These are phyloP conservation scores for Rhizopus delemar DNA, from an alignment of 371 early-diverging fungal species.

Conservation along the genomic window DNA sequence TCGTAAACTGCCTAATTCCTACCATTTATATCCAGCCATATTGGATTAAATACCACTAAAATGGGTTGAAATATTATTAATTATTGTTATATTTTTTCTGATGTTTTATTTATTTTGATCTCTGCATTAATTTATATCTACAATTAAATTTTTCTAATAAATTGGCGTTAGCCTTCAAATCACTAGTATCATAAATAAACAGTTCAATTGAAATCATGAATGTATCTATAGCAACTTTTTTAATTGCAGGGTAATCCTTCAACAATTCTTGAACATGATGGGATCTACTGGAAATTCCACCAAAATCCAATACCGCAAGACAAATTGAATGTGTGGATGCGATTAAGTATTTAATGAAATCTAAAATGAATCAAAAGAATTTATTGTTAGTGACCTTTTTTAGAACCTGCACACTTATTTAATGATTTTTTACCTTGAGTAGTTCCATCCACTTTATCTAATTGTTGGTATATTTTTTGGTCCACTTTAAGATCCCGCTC, in stretches of 20 bases:
- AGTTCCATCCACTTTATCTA: conserved; percentile 5
- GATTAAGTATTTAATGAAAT: conserved; percentile 11
- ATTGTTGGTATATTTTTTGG: conserved; percentile 4
- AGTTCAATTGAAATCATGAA: conserved; percentile 12
- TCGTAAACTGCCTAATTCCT: conserved; percentile 5
- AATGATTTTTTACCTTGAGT: conserved; percentile 4
- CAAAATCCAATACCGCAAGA: conserved; percentile 19
- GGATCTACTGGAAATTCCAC: conserved; percentile 17
- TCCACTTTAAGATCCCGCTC: conserved; percentile 6
- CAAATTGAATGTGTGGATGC: conserved; percentile 17
- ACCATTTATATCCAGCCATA: conserved; percentile 9
- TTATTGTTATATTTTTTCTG: no score
- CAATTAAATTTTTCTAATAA: conserved; percentile 9
- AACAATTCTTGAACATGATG: conserved; percentile 16
- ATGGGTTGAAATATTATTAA: no score
- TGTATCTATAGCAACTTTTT: conserved; percentile 11
- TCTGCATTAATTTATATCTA: conserved; percentile 8
- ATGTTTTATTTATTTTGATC: conserved; percentile 4
- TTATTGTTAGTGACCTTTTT: conserved; percentile 4
- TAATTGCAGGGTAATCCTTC: conserved; percentile 9
- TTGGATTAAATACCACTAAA: not conserved
- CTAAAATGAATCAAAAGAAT: conserved; percentile 10
- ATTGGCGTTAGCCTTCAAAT: conserved; percentile 8
- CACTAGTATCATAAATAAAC: conserved; percentile 9
- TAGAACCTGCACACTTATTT: conserved; percentile 1